These are phyloP conservation scores for Panicum miliaceum DNA, from an alignment of 176 grass and related monocot genomes.

Conservation along the genomic window DNA sequence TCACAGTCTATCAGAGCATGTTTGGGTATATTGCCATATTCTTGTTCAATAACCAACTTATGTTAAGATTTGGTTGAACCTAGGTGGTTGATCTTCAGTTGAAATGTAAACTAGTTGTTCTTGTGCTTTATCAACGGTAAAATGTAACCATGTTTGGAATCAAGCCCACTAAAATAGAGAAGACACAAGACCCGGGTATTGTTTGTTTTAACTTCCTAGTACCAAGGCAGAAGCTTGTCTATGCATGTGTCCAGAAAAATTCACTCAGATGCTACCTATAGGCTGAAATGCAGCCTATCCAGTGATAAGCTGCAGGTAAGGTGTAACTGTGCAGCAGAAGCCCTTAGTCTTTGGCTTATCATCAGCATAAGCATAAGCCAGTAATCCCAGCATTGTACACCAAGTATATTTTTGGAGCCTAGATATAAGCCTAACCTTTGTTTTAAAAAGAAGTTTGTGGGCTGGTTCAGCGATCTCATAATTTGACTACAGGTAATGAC, in stretches of 20 bases:
- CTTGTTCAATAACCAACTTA: background rate
- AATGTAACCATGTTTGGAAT: background rate
- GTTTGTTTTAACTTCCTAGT: background rate
- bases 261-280: background rate
- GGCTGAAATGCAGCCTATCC: background rate
- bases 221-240: background rate
- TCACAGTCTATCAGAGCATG: background rate
- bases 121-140: background rate
- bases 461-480: conserved; percentile 9
- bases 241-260: background rate
- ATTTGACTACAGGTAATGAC: background rate
- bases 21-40: background rate
- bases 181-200: background rate
- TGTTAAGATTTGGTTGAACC: background rate
- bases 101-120: background rate
- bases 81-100: background rate
- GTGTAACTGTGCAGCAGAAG: background rate
- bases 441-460: background rate
- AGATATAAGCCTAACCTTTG: background rate
- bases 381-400: background rate
- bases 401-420: background rate
- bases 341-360: background rate
- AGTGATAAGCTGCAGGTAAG: background rate
- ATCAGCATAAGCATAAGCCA: background rate
- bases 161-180: background rate